Evolutionary conservation across 306 rosid species (phyloP).

Genomic region (Vigna nakashimae): DNA sequence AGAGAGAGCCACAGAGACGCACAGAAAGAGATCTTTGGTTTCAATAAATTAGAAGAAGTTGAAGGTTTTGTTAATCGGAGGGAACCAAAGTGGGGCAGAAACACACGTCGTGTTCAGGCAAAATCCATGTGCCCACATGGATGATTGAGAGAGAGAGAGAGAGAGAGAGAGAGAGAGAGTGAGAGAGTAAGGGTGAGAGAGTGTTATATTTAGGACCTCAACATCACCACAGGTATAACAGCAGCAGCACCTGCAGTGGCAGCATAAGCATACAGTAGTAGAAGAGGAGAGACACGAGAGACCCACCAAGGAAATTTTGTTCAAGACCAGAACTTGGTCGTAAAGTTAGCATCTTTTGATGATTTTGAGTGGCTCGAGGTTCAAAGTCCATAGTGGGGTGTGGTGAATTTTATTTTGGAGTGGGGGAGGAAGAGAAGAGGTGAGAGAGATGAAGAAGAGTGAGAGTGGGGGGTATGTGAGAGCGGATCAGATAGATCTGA

Average conservation of each 20-base stretch:
- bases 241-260: conserved; percentile 2
- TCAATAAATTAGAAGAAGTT: conserved; percentile 43
- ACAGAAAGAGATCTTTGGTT: conserved; percentile 31
- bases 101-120: conserved; percentile 90
- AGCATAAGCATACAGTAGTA: conserved; percentile 17
- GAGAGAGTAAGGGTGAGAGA: conserved; percentile 15
- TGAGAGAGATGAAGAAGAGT: conserved; percentile 72
- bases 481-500: conserved; percentile 99
- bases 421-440: background rate
- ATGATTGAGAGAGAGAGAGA: conserved; percentile 62
- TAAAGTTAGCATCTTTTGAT: conserved; percentile 36
- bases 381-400: conserved; percentile 33
- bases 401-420: conserved; percentile 13
- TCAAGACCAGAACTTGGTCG: conserved; percentile 40
- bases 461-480: conserved; percentile 91
- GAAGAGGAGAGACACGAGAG: conserved; percentile 18
- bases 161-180: conserved; percentile 54
- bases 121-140: conserved; percentile 99
- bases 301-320: conserved; percentile 42
- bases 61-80: background rate
- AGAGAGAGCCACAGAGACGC: conserved; percentile 31
- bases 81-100: conserved; percentile 66
- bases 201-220: conserved; percentile 52
- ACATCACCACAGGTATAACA: conserved; percentile 29
- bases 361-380: conserved; percentile 16